Conservation (phyloP, 179 eudicot genomes). For the Spergularia azorica region DNA sequence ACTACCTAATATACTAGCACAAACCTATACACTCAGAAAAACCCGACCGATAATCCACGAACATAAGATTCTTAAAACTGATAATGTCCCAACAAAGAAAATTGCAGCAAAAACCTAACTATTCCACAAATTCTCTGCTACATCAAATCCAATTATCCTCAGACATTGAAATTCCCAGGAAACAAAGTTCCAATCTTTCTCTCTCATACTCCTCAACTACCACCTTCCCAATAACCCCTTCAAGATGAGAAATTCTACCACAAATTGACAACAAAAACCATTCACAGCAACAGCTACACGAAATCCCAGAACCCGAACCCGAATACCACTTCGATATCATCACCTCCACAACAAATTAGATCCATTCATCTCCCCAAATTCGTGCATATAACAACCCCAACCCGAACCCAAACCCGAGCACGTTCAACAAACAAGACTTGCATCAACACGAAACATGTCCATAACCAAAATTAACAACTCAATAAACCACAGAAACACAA, state of each 20-base stretch:
- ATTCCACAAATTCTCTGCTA: background rate
- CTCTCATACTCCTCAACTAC: slow-evolving; percentile 21
- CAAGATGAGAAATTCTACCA: slow-evolving; percentile 20
- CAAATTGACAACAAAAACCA: slow-evolving; percentile 20
- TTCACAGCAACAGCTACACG: slow-evolving; percentile 14
- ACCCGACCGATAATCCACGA: background rate
- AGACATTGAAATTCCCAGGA: slow-evolving; percentile 5
- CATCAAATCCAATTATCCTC: slow-evolving; percentile 11
- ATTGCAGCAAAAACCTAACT: slow-evolving; percentile 27
- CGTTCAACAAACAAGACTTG: slow-evolving; percentile 23
- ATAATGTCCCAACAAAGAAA: background rate
- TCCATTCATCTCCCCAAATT: slow-evolving; percentile 26
- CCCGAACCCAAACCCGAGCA: slow-evolving; percentile 11
- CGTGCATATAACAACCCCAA: slow-evolving; percentile 8
- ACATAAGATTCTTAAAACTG: background rate
- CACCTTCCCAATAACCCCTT: slow-evolving; percentile 13
- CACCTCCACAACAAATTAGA: slow-evolving; percentile 19
- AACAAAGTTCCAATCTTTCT: slow-evolving; percentile 27
- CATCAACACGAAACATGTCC: slow-evolving; percentile 22
- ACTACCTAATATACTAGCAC: too few relatives aligned
- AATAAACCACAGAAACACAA: slow-evolving; percentile 14
- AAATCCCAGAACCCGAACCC: slow-evolving; percentile 28
- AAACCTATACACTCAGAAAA: too few relatives aligned
- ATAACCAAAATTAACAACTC: slow-evolving; percentile 20
- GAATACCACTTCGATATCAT: slow-evolving; percentile 10